Conservation (phyloP, 352 stramenopile species). For the Pythium phragmiticola region DNA sequence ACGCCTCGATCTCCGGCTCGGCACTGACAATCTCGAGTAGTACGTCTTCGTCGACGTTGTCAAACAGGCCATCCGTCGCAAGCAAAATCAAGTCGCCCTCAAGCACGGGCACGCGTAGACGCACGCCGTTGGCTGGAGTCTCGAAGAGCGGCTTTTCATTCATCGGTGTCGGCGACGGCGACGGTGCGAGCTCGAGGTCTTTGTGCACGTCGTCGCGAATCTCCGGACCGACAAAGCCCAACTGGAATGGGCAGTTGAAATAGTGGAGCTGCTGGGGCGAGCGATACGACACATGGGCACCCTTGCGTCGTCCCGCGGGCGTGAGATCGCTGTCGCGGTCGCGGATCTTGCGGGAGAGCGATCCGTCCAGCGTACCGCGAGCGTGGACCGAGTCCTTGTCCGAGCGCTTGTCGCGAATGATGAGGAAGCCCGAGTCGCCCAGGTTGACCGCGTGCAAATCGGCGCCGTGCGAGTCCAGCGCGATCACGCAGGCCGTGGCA, state of each 20-base stretch:
- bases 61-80: slow-evolving; percentile 96
- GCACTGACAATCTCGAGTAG: slow-evolving; percentile 68
- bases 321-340: slow-evolving; percentile 66
- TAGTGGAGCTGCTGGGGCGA: slow-evolving; percentile 95
- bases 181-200: slow-evolving; percentile 35
- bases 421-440: slow-evolving; percentile 90
- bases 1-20: slow-evolving; percentile 57
- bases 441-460: slow-evolving; percentile 95
- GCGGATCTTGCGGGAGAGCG: slow-evolving; percentile 66
- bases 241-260: slow-evolving; percentile 97
- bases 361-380: slow-evolving; percentile 72
- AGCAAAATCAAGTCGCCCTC: slow-evolving; percentile 96
- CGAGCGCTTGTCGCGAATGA: slow-evolving; percentile 78
- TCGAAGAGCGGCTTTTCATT: slow-evolving; percentile 90
- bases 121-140: slow-evolving; percentile 87
- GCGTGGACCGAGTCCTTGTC: slow-evolving; percentile 60
- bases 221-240: slow-evolving; percentile 54
- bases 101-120: slow-evolving; percentile 91
- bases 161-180: slow-evolving; percentile 48
- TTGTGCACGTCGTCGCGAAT: slow-evolving; percentile 49
- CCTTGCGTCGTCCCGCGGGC: slow-evolving; percentile 67
- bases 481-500: slow-evolving; percentile 90
- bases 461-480: slow-evolving; percentile 89
- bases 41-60: slow-evolving; percentile 92
- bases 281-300: slow-evolving; percentile 88